Conservation (phyloP, 192 early-diverging fungal genomes). For the Podila minutissima region DNA sequence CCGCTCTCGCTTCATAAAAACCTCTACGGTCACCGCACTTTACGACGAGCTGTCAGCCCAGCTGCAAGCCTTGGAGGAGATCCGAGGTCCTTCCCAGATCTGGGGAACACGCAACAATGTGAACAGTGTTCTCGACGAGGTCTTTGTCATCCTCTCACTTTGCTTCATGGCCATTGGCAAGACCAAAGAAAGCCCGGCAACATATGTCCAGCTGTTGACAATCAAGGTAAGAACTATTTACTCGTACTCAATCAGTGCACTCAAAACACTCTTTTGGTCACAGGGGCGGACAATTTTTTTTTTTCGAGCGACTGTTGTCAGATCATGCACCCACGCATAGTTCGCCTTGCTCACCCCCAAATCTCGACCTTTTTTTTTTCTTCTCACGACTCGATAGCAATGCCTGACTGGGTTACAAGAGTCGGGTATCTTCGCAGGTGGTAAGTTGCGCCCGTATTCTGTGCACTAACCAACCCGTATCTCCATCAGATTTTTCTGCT, state of each 20-base stretch:
- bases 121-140: constrained; percentile 79
- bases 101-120: constrained; percentile 58
- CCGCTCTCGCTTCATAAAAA: constrained; percentile 71
- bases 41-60: constrained; percentile 69
- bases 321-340: background rate
- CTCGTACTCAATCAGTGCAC: too few relatives aligned
- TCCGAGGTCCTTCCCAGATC: constrained; percentile 47
- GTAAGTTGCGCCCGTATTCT: constrained; percentile 11
- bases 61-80: constrained; percentile 53
- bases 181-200: constrained; percentile 79
- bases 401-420: constrained; percentile 40
- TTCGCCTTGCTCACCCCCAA: background rate
- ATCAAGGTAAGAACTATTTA: constrained; percentile 64
- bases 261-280: too few relatives aligned
- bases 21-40: constrained; percentile 67
- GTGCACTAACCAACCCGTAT: too few relatives aligned
- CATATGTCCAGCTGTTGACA: constrained; percentile 79
- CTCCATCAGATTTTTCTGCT: constrained; percentile 12
- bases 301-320: background rate
- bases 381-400: constrained; percentile 18
- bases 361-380: background rate
- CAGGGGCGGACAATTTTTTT: background rate
- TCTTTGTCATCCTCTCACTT: constrained; percentile 79
- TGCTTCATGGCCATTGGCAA: constrained; percentile 82
- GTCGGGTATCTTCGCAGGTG: constrained; percentile 36